Evolutionary conservation across 202 grass and related monocot genomes (phyloP).

Genomic region (Elaeis oleifera): DNA sequence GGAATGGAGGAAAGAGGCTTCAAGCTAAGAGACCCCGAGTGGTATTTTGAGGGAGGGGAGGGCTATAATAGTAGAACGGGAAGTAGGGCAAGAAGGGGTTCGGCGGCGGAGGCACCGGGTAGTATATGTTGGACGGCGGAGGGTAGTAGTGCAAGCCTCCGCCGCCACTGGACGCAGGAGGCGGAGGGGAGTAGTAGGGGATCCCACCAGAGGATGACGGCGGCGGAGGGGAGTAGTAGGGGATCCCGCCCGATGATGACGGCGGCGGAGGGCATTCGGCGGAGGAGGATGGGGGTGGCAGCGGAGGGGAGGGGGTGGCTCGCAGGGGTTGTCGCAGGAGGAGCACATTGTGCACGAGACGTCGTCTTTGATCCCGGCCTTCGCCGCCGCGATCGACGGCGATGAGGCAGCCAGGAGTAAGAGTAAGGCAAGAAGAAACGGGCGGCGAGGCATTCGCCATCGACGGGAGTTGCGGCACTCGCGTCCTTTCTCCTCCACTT

Average conservation of each 20-base stretch:
- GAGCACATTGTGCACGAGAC: constrained; percentile 29
- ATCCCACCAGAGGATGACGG: neutral
- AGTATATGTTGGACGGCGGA: constrained; percentile 6
- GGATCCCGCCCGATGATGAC: neutral
- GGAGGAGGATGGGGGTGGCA: constrained; percentile 7
- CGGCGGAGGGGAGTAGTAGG: constrained; percentile 21
- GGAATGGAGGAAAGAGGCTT: neutral
- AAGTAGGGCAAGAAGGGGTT: constrained; percentile 96
- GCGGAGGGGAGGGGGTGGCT: constrained; percentile 38
- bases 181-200: constrained; percentile 47
- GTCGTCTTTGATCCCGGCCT: constrained; percentile 10
- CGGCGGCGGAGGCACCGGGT: constrained; percentile 63
- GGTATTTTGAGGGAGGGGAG: constrained; percentile 39
- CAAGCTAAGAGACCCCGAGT: constrained; percentile 4
- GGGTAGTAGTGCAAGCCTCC: constrained; percentile 6
- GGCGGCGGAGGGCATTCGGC: constrained; percentile 6
- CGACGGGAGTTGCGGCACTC: no score
- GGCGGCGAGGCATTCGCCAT: neutral
- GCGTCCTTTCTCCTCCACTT: no score
- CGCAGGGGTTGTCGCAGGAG: constrained; percentile 26
- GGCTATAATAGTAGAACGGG: constrained; percentile 94
- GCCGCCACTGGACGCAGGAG: constrained; percentile 23
- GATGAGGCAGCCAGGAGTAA: constrained; percentile 43
- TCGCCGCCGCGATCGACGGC: constrained; percentile 17
- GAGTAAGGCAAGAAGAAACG: neutral